Evolutionary conservation across 2,329 filamentous ascomycete genomes (phyloP).

Genomic region (Drechslera avenae): DNA sequence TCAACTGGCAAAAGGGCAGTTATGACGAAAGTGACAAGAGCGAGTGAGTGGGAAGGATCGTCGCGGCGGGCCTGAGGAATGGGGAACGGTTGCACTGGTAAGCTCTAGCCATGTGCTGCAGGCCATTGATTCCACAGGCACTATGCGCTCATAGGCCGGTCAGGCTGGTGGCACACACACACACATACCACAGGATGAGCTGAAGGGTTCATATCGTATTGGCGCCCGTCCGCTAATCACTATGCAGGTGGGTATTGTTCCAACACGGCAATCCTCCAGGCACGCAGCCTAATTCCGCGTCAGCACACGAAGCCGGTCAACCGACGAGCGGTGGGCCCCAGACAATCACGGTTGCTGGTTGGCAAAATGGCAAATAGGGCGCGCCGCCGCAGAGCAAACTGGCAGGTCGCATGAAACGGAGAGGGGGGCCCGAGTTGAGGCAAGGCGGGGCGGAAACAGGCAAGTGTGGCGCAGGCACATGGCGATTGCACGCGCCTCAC

Average conservation of each 20-base stretch:
- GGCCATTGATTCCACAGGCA: neutral
- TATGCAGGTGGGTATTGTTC: slow-evolving; percentile 2
- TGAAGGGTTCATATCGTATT: slow-evolving; percentile 8
- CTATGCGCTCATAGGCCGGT: neutral
- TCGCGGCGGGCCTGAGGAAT: slow-evolving; percentile 6
- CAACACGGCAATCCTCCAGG: neutral
- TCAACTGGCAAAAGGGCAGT: slow-evolving; percentile 2
- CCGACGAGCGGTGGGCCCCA: neutral
- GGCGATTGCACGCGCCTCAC: too few species aligned
- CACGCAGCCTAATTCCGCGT: too few species aligned
- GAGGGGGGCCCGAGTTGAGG: neutral
- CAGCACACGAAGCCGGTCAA: neutral
- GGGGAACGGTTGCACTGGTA: neutral
- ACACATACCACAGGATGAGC: too few species aligned
- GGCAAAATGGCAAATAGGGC: too few species aligned
- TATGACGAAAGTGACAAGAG: slow-evolving; percentile 11
- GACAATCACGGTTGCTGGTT: neutral
- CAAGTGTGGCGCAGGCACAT: slow-evolving; percentile 1
- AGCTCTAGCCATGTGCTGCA: neutral
- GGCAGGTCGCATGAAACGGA: neutral
- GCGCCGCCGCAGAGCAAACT: too few species aligned
- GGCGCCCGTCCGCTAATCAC: slow-evolving; percentile 9
- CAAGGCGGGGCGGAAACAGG: slow-evolving; percentile 1
- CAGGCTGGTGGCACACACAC: neutral
- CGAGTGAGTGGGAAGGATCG: slow-evolving; percentile 13